A percentile compares a stretch with the other conserved stretches of the same genome.
phyloP scores from a whole-genome alignment of 2,329 filamentous ascomycete species.

The Colletotrichum australisinense region DNA sequence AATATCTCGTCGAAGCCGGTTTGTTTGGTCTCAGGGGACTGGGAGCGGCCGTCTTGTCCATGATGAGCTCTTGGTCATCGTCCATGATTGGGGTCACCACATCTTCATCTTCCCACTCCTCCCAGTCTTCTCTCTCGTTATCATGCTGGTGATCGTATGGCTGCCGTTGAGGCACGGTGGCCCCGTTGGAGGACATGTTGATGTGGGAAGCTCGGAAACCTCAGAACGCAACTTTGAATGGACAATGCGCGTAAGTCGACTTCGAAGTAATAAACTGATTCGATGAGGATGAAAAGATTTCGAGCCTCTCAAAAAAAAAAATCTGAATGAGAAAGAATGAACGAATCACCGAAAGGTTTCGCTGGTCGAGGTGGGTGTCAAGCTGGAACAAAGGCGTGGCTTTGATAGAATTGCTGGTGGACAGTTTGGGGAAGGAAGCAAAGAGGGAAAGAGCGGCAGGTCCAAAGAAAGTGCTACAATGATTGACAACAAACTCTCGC shows the following conservation, averaged over 20 bases:
- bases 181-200: constrained; percentile 16
- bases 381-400: constrained; percentile 1
- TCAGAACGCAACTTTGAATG: background rate
- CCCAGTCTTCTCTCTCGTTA: constrained; percentile 57
- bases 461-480: constrained; percentile 4
- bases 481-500: constrained; percentile 1
- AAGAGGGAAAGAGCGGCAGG: background rate
- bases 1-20: constrained; percentile 23
- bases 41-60: constrained; percentile 27
- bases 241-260: background rate
- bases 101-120: constrained; percentile 65
- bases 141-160: background rate
- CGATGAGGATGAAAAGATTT: background rate
- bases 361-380: constrained; percentile 22
- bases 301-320: background rate
- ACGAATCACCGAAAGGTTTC: background rate
- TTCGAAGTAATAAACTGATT: background rate
- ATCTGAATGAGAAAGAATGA: background rate
- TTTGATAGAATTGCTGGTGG: background rate
- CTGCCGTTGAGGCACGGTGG: constrained; percentile 2
- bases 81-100: constrained; percentile 53
- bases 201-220: background rate
- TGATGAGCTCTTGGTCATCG: constrained; percentile 48
- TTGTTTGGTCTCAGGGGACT: constrained; percentile 29
- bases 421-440: constrained; percentile 8